Evolutionary conservation across 495 filamentous ascomycete species (phyloP).

Genomic region (Staphylotrichum longicolle): DNA sequence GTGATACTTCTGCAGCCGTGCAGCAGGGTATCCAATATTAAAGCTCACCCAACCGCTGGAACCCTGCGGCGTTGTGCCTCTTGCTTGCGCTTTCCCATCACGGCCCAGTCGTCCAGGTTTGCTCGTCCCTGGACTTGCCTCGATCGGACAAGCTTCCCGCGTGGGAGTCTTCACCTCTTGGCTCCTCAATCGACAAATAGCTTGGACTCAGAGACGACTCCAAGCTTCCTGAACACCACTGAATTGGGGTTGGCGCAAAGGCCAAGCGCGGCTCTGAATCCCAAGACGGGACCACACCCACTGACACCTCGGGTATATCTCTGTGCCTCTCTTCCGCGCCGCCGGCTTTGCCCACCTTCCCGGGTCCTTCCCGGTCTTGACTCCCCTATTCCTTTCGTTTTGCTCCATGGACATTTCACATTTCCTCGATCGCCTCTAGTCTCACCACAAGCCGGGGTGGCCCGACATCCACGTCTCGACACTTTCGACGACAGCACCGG

Average conservation of each 20-base stretch:
- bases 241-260: background rate
- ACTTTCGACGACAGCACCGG: background rate
- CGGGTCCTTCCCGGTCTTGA: conserved; percentile 10
- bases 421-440: background rate
- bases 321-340: conserved; percentile 18
- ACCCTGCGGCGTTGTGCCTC: conserved; percentile 20
- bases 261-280: background rate
- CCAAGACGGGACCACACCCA: conserved; percentile 9
- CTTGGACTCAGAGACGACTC: background rate
- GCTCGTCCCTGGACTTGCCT: conserved; percentile 10
- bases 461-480: background rate
- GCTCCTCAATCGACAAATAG: background rate
- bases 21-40: conserved; percentile 45
- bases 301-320: conserved; percentile 15
- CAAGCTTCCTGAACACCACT: background rate
- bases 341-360: conserved; percentile 9
- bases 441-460: background rate
- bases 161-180: too few species aligned
- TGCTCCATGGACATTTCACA: conserved; percentile 1
- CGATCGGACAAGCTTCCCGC: background rate
- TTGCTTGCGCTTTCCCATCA: conserved; percentile 27
- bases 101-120: background rate
- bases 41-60: conserved; percentile 47
- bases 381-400: background rate
- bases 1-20: conserved; percentile 21